These are phyloP conservation scores for Pichia kudriavzevii DNA, from an alignment of 1,139 yeast species.

Conservation along the genomic window DNA sequence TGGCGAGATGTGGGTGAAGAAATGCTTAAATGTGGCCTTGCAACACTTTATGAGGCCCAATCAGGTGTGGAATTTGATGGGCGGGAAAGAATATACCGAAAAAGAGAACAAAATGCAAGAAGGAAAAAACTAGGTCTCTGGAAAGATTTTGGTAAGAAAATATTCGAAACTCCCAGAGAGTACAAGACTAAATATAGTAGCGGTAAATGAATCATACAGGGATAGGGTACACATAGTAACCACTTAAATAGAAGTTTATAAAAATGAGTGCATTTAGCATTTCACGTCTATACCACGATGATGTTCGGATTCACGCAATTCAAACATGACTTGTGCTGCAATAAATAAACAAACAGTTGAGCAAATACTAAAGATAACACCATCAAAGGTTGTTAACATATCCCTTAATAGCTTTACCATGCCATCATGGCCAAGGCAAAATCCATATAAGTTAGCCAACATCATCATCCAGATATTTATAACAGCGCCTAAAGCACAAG, in stretches of 20 bases:
- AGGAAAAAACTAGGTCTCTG: constrained; percentile 60
- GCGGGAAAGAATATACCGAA: constrained; percentile 50
- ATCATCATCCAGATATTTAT: constrained; percentile 96
- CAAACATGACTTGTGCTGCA: constrained; percentile 92
- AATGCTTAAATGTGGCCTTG: constrained; percentile 78
- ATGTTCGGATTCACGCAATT: constrained; percentile 76
- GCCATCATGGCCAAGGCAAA: constrained; percentile 88
- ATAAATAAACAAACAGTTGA: constrained; percentile 67
- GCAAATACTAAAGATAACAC: constrained; percentile 56
- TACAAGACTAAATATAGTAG: constrained; percentile 44
- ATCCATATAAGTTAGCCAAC: constrained; percentile 92
- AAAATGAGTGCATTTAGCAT: constrained; percentile 3
- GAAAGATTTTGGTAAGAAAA: constrained; percentile 38
- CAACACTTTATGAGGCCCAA: constrained; percentile 79
- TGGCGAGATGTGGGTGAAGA: constrained; percentile 75
- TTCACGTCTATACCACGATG: constrained; percentile 75
- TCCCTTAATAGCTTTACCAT: constrained; percentile 55
- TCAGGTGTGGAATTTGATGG: constrained; percentile 82
- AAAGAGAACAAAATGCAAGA: constrained; percentile 55
- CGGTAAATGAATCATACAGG: background rate
- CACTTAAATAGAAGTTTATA: background rate
- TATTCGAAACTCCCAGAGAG: constrained; percentile 76
- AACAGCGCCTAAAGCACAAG: constrained; percentile 85
- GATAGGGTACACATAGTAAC: background rate
- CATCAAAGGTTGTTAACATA: constrained; percentile 64